Base-by-base conservation (phyloP, 495 filamentous ascomycete species). In the Aspergillus hancockii region DNA sequence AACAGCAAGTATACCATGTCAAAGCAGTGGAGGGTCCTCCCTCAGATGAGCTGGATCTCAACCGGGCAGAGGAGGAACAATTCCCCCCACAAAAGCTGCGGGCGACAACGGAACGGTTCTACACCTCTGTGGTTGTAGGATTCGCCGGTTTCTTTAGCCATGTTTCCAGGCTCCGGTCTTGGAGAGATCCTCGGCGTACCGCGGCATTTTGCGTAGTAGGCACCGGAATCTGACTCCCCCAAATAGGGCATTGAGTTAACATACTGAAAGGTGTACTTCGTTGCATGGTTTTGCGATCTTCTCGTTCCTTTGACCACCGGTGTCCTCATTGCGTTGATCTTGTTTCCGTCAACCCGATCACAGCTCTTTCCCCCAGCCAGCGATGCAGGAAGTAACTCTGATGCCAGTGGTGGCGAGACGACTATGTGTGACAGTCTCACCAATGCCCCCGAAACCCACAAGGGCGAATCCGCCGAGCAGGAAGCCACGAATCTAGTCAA, bases 71-170 rank as follows among this genome's bases (percentile, higher is more conserved):
- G 30, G 88, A 93, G 34, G 91, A 95, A 54, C 88, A 93, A 59
- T 95, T 94, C 70, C 88, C 88, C 0, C 90, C 91, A 0, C 91
- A 95, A 65, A 95, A 96, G 71, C 76, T 96, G 46, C 80, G 92
- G 22, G 83, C 83, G 12, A 92, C 86, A 46, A 61, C 95, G 16
- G 92, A 96, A 68, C 79, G 92, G 4, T 82, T 96, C 36, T 96
- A 97, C 68, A 91, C 88, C 76, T 90, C 89, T 0, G 85, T 96
- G 0, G 75, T 90, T 1, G 81, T 94, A 28, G 82, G 84, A 8
- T 22, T 91, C 31, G 79, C 89, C 19, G 79, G 75, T 0, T 80
- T 84, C 31, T 79, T 83, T 16, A 93, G 93, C 57, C 92, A 96
- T 63, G 77, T 92, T 58, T 87, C 81, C 1, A 77, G 90, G 4